phyloP scores from a whole-genome alignment of 192 early-diverging fungal genomes.

The Coemansia sp. region DNA sequence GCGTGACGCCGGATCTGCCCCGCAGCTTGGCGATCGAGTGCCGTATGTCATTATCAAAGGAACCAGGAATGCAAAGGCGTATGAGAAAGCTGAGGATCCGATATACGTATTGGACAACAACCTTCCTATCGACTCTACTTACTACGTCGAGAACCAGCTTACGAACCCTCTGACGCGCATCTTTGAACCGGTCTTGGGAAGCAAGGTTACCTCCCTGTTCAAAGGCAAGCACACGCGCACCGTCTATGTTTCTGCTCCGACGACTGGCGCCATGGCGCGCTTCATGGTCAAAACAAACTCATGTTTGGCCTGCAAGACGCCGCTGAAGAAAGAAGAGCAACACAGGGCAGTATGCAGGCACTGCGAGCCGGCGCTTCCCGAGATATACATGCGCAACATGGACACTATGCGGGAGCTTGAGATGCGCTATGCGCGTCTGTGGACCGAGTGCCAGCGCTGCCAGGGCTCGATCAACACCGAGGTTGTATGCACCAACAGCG shows the following conservation, averaged over 20 bases:
- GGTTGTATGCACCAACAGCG: constrained; percentile 91
- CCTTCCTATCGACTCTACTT: constrained; percentile 94
- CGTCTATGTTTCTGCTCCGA: constrained; percentile 85
- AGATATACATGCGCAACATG: constrained; percentile 80
- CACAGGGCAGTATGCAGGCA: constrained; percentile 80
- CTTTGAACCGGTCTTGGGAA: constrained; percentile 95
- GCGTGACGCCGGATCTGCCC: constrained; percentile 95
- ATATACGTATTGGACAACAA: constrained; percentile 98
- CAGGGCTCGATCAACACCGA: constrained; percentile 94
- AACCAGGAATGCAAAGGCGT: constrained; percentile 82
- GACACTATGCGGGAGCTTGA: constrained; percentile 72
- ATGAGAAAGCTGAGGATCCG: constrained; percentile 98
- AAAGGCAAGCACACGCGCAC: constrained; percentile 77
- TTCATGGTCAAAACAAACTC: constrained; percentile 92
- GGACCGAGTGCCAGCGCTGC: constrained; percentile 98
- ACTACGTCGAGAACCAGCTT: constrained; percentile 97
- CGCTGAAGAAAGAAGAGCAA: constrained; percentile 64
- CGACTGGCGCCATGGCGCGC: constrained; percentile 87
- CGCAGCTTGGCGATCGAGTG: constrained; percentile 93
- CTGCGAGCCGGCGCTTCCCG: constrained; percentile 70
- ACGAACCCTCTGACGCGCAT: constrained; percentile 91
- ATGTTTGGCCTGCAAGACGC: constrained; percentile 90
- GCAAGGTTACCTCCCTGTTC: constrained; percentile 80
- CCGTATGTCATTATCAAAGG: constrained; percentile 95
- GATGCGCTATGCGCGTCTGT: constrained; percentile 80